These are phyloP conservation scores for Linnemannia hyalina DNA, from an alignment of 192 early-diverging fungal species.

Conservation along the genomic window DNA sequence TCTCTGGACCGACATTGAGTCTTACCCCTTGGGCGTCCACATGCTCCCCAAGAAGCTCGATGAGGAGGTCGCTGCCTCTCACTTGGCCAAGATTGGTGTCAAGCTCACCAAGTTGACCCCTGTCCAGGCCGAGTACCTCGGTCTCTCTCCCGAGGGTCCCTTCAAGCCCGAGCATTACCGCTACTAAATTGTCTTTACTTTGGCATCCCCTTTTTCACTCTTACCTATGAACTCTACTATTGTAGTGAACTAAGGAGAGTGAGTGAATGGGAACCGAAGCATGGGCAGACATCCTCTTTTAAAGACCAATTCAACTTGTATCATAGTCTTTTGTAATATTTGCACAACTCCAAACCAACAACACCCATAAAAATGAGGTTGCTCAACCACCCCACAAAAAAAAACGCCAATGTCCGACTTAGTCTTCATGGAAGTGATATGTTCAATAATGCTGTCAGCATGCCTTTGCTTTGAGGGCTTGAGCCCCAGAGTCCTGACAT, in stretches of 20 bases:
- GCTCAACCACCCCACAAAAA: slow-evolving; percentile 7
- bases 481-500: no score
- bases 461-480: no score
- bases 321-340: slow-evolving; percentile 20
- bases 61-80: slow-evolving; percentile 97
- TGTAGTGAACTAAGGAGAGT: not conserved
- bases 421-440: not conserved
- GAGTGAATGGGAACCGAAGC: not conserved
- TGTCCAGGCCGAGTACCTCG: slow-evolving; percentile 81
- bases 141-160: slow-evolving; percentile 85
- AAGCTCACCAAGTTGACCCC: slow-evolving; percentile 88
- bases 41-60: slow-evolving; percentile 99
- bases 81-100: slow-evolving; percentile 95
- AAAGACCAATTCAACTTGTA: slow-evolving; percentile 37
- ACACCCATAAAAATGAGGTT: slow-evolving; percentile 7
- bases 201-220: not conserved
- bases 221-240: not conserved
- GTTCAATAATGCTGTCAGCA: no score
- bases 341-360: not conserved
- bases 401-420: not conserved
- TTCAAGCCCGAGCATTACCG: slow-evolving; percentile 99
- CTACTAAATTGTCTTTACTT: slow-evolving; percentile 62
- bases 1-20: slow-evolving; percentile 91
- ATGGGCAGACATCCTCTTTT: not conserved
- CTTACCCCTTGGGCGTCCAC: slow-evolving; percentile 97